These are phyloP conservation scores for Ricinus communis DNA, from an alignment of 345 rosid genomes.

Conservation along the genomic window DNA sequence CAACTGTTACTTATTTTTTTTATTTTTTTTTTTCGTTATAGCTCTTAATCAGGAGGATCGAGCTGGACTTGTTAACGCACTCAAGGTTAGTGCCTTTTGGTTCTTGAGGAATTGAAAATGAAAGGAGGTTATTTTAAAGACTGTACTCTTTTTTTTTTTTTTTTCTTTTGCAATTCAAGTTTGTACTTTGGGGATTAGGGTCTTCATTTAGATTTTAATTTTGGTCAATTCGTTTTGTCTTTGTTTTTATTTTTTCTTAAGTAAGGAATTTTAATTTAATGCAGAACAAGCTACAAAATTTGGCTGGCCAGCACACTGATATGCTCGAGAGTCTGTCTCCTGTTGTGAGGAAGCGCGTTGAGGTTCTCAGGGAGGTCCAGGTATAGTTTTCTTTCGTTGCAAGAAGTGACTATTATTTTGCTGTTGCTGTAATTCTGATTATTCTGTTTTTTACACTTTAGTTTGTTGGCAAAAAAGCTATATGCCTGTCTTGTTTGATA, in stretches of 20 bases:
- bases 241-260: background rate
- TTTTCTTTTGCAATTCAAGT: background rate
- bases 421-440: background rate
- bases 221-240: background rate
- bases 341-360: slow-evolving; percentile 78
- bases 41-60: slow-evolving; percentile 74
- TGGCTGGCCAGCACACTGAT: slow-evolving; percentile 78
- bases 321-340: slow-evolving; percentile 67
- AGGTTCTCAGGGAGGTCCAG: slow-evolving; percentile 87
- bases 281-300: slow-evolving; percentile 76
- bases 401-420: background rate
- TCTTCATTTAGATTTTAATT: slow-evolving; percentile 7
- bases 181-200: background rate
- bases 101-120: background rate
- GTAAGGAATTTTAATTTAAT: slow-evolving; percentile 1
- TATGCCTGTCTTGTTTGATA: too few species aligned
- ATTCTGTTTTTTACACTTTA: too few species aligned
- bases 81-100: slow-evolving; percentile 48
- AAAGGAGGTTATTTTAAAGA: background rate
- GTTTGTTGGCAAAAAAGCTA: too few species aligned
- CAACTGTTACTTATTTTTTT: background rate
- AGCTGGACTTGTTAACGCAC: slow-evolving; percentile 72
- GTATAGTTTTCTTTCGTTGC: slow-evolving; percentile 26
- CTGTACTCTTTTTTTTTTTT: background rate
- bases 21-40: slow-evolving; percentile 14